Base-by-base conservation (phyloP, 2,329 filamentous ascomycete genomes). In the Hypoxylon sp. region DNA sequence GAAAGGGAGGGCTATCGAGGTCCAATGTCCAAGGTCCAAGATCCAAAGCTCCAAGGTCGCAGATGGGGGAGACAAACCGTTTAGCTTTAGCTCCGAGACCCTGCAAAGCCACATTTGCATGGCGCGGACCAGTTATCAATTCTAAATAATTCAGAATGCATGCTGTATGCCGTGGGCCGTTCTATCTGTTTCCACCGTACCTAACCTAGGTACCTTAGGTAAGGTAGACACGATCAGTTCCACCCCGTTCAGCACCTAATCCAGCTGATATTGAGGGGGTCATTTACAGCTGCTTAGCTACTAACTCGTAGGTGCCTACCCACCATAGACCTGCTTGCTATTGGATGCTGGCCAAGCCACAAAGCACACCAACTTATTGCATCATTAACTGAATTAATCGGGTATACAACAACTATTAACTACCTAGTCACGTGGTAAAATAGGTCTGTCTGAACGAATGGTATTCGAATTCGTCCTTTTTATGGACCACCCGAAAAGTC, bases 1-100 rank as follows among this genome's bases (percentile, higher is more conserved):
- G 66, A 68, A 62, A 67, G 56, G 55, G 50, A 62, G 57, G 59
- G 59, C 43, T 64, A 46, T 67, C 55, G 51, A 62, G 44, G 63
- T 60, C 22, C 48, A 48, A 58, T 59, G 59, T 62, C 39, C 58
- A 58, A 57, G 56, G 44, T 41, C 37, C 37, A 41, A 41, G 37
- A 19, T 20, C 10, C 37, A 17, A 41, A n/a, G 17, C n/a, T 39
- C 15, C 37, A 39, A 17, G 37, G n/a, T 39, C 37, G n/a, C 37
- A 39, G 34, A 41, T 41, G 37, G 37, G 57, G 26, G 34, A 39
- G 56, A 63, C 54, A 56, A 65, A 55, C 51, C 48, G 17, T 44
- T 56, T 57, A 62, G 55, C 63, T 44, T 56, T 57, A 62, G 55
- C 63, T 65, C 47, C 30, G 60, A 64, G 26, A 30, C 22, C 46